Conservation (phyloP, 1,284 basidiomycete species). For the Trametes polyzona region DNA sequence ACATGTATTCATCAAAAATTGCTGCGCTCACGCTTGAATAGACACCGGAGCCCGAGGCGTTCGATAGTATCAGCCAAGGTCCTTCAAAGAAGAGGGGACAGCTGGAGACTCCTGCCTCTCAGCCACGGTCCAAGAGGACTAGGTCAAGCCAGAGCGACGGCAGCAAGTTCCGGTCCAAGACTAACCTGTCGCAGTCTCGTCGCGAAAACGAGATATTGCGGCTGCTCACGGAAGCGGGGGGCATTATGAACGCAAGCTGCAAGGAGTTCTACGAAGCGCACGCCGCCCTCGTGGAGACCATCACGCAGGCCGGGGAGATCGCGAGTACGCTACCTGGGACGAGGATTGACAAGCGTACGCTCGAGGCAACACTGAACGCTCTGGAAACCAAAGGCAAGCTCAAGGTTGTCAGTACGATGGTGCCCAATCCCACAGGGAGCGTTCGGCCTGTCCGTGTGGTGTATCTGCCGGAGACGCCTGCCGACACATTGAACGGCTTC, state of each 20-base stretch:
- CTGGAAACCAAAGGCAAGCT: conserved; percentile 67
- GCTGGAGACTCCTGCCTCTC: conserved; percentile 18
- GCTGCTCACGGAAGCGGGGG: conserved; percentile 63
- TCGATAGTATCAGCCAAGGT: conserved; percentile 4
- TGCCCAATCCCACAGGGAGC: conserved; percentile 56
- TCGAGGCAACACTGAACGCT: conserved; percentile 57
- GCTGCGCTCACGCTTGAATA: background rate
- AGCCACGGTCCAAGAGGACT: conserved; percentile 28
- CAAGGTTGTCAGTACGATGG: conserved; percentile 64
- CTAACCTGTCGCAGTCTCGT: conserved; percentile 74
- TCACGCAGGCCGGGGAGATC: conserved; percentile 60
- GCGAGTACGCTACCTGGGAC: conserved; percentile 70
- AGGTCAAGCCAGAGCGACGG: conserved; percentile 21
- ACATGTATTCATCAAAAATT: background rate
- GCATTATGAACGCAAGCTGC: conserved; percentile 64
- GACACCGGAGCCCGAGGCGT: conserved; percentile 20
- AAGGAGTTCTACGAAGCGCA: conserved; percentile 74
- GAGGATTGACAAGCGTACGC: conserved; percentile 74
- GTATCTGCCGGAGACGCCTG: conserved; percentile 58
- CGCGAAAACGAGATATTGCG: conserved; percentile 77
- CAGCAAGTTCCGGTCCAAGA: conserved; percentile 39
- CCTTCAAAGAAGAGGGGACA: conserved; percentile 13
- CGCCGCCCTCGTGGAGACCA: conserved; percentile 55
- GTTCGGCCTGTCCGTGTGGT: conserved; percentile 59
- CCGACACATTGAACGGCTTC: conserved; percentile 56